Evolutionary conservation across 306 rosid genomes (phyloP).

Genomic region (Oemleria cerasiformis): DNA sequence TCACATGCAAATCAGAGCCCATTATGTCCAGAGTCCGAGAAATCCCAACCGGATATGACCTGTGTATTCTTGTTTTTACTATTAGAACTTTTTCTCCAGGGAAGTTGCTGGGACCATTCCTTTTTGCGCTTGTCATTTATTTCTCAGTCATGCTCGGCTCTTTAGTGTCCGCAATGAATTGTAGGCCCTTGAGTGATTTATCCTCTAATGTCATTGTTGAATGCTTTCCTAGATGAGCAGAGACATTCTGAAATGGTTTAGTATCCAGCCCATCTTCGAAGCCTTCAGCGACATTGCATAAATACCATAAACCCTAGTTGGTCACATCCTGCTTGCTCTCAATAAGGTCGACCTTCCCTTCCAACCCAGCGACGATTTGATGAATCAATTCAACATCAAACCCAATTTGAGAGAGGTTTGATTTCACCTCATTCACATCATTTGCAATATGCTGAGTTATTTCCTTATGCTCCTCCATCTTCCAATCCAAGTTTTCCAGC

Average conservation of each 20-base stretch:
- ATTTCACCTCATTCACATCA: slow-evolving; percentile 66
- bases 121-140: not conserved
- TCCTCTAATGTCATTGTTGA: slow-evolving; percentile 33
- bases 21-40: slow-evolving; percentile 25
- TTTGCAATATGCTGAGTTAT: slow-evolving; percentile 50
- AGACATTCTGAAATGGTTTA: slow-evolving; percentile 35
- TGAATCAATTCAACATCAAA: slow-evolving; percentile 40
- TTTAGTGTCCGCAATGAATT: slow-evolving; percentile 38
- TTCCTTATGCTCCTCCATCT: slow-evolving; percentile 65
- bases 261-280: slow-evolving; percentile 28
- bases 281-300: slow-evolving; percentile 48
- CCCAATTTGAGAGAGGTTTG: slow-evolving; percentile 71
- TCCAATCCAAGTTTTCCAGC: slow-evolving; percentile 64
- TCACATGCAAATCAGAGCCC: slow-evolving; percentile 23
- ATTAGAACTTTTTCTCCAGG: slow-evolving; percentile 19
- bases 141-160: slow-evolving; percentile 20
- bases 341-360: slow-evolving; percentile 40
- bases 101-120: slow-evolving; percentile 13
- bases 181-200: slow-evolving; percentile 49
- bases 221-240: slow-evolving; percentile 27
- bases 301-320: slow-evolving; percentile 50
- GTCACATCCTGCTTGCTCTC: slow-evolving; percentile 52
- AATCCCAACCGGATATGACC: slow-evolving; percentile 47
- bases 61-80: slow-evolving; percentile 38
- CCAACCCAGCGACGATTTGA: slow-evolving; percentile 51